Evolutionary conservation across 169 alveolate genomes (phyloP).

Genomic region (Cytauxzoon felis): DNA sequence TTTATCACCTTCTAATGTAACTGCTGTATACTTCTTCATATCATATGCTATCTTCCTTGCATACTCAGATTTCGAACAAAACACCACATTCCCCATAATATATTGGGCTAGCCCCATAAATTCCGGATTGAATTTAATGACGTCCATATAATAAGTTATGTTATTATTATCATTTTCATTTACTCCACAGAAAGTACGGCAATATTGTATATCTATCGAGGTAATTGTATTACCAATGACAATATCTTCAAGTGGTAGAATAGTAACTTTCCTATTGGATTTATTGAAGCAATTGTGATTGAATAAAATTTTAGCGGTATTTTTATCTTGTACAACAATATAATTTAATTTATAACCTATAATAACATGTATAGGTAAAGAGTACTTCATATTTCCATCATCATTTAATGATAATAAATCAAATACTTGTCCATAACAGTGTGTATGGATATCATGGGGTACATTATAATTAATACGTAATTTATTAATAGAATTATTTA

Average conservation of each 20-base stretch:
- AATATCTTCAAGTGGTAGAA: constrained; percentile 67
- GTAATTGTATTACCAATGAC: constrained; percentile 51
- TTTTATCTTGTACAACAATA: constrained; percentile 62
- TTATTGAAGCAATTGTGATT: constrained; percentile 59
- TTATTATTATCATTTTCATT: constrained; percentile 32
- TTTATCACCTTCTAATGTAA: constrained; percentile 87
- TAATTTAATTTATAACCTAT: constrained; percentile 64
- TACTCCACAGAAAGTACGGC: constrained; percentile 40
- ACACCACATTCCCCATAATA: constrained; percentile 79
- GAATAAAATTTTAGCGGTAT: constrained; percentile 59
- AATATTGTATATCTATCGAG: constrained; percentile 52
- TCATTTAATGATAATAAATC: constrained; percentile 59
- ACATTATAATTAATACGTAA: too few species aligned
- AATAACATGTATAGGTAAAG: constrained; percentile 67
- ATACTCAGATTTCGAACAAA: constrained; percentile 76
- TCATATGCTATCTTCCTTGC: constrained; percentile 83
- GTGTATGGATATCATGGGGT: constrained; percentile 6
- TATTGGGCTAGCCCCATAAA: constrained; percentile 75
- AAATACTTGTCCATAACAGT: constrained; percentile 66
- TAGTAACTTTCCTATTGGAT: constrained; percentile 61
- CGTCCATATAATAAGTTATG: constrained; percentile 62
- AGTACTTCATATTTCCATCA: constrained; percentile 37
- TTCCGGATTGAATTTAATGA: constrained; percentile 66
- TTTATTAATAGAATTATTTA: too few species aligned
- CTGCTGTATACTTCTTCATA: constrained; percentile 75